Evolutionary conservation across 75 land plant genomes (phyloP).

Genomic region (Sequoiadendron giganteum): DNA sequence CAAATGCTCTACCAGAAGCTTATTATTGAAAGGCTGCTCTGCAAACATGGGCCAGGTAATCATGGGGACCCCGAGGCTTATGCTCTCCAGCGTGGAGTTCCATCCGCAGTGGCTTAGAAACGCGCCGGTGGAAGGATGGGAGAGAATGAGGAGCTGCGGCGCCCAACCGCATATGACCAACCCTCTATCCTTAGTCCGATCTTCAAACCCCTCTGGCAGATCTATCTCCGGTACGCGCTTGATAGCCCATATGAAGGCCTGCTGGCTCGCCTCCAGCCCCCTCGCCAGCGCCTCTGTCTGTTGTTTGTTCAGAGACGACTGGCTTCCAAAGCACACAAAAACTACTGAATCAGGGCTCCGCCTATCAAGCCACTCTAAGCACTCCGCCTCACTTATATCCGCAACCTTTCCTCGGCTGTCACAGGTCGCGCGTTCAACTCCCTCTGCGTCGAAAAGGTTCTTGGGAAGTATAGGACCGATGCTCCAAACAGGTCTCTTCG

Average conservation of each 20-base stretch:
- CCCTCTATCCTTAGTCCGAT: slow-evolving; percentile 13
- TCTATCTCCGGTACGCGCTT: neutral
- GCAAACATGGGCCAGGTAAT: slow-evolving; percentile 16
- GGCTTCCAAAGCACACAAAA: slow-evolving; percentile 30
- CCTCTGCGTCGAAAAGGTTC: neutral
- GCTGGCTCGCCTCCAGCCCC: slow-evolving; percentile 22
- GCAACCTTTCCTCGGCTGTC: neutral
- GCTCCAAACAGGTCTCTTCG: neutral
- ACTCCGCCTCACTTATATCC: neutral
- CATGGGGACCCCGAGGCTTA: slow-evolving; percentile 13
- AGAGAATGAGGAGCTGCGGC: slow-evolving; percentile 12
- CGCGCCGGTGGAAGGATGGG: slow-evolving; percentile 2
- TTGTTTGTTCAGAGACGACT: slow-evolving; percentile 2
- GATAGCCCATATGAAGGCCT: slow-evolving; percentile 22
- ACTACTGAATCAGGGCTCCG: slow-evolving; percentile 13
- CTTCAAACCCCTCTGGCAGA: neutral
- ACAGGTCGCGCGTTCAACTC: neutral
- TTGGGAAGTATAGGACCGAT: neutral
- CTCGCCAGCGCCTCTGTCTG: slow-evolving; percentile 16
- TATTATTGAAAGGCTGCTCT: slow-evolving; percentile 5
- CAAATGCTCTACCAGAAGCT: neutral
- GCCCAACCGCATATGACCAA: slow-evolving; percentile 9
- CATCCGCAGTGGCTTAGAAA: slow-evolving; percentile 15
- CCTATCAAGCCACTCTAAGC: slow-evolving; percentile 19
- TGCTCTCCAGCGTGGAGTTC: slow-evolving; percentile 17